phyloP scores from a whole-genome alignment of 352 stramenopile species.

The Phytopythium litorale region DNA sequence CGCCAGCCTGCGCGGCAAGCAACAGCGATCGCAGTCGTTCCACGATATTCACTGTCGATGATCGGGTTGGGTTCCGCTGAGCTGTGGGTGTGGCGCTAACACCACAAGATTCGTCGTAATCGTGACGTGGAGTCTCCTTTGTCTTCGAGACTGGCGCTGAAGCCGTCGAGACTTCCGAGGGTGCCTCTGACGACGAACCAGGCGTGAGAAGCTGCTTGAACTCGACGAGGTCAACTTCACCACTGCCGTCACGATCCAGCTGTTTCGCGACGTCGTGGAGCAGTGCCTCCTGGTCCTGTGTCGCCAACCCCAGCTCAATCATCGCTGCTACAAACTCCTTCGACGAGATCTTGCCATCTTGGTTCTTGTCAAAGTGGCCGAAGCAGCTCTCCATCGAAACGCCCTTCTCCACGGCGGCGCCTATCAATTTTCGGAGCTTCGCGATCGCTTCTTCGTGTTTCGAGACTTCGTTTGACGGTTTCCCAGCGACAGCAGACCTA shows the following conservation, averaged over 20 bases:
- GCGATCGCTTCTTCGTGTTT: conserved; percentile 20
- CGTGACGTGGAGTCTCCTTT: not conserved
- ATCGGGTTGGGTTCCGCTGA: not conserved
- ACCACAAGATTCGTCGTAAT: not conserved
- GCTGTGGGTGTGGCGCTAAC: not conserved
- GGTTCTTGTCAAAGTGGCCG: conserved; percentile 83
- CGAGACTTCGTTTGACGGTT: not conserved
- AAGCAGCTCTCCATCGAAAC: conserved; percentile 63
- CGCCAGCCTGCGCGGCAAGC: conserved; percentile 18
- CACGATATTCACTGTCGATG: conserved; percentile 5
- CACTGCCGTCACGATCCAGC: conserved; percentile 65
- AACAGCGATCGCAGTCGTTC: conserved; percentile 29
- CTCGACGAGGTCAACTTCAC: conserved; percentile 52
- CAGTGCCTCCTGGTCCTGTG: conserved; percentile 12
- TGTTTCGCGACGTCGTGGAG: conserved; percentile 37
- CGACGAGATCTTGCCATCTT: conserved; percentile 51
- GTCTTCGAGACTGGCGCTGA: not conserved
- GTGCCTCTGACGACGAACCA: not conserved
- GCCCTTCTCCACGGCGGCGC: conserved; percentile 36
- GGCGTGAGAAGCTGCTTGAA: conserved; percentile 55
- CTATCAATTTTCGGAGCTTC: conserved; percentile 40
- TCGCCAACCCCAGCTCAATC: conserved; percentile 41
- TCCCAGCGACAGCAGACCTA: not conserved
- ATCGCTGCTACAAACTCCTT: conserved; percentile 60
- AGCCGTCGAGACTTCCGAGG: conserved; percentile 2